A percentile compares a stretch with the other conserved stretches of the same genome.
phyloP scores from a whole-genome alignment of 2,329 filamentous ascomycete genomes.

The Trichoderma atroviride region DNA sequence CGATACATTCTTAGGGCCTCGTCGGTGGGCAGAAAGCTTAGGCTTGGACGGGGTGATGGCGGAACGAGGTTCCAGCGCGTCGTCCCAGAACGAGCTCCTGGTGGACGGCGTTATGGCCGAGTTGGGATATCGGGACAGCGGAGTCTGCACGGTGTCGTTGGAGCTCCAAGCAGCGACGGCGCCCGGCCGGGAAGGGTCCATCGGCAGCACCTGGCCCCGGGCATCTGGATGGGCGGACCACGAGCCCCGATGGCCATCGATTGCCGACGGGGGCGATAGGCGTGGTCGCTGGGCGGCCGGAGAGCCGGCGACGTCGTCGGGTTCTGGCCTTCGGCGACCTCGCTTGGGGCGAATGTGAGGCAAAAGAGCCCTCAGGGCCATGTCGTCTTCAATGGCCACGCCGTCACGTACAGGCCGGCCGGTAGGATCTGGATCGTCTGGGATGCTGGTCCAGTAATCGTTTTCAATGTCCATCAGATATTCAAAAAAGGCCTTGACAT shows the following conservation, averaged over 20 bases:
- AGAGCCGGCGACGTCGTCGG: conserved; percentile 52
- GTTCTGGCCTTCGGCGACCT: conserved; percentile 65
- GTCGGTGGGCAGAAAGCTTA: conserved; percentile 54
- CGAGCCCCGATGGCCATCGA: conserved; percentile 42
- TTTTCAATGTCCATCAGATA: conserved; percentile 79
- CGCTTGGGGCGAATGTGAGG: conserved; percentile 71
- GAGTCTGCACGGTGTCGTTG: conserved; percentile 61
- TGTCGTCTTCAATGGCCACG: conserved; percentile 82
- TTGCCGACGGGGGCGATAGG: conserved; percentile 54
- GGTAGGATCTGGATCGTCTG: conserved; percentile 63
- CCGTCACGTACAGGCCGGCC: conserved; percentile 73
- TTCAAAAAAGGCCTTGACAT: conserved; percentile 92
- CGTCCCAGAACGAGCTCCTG: conserved; percentile 57
- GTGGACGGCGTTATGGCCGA: conserved; percentile 73
- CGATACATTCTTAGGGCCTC: conserved; percentile 82
- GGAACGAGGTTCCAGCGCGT: conserved; percentile 66
- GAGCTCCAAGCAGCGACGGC: conserved; percentile 34
- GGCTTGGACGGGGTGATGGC: conserved; percentile 69
- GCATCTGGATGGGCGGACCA: conserved; percentile 52
- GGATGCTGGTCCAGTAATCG: conserved; percentile 78
- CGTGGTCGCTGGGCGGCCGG: conserved; percentile 63
- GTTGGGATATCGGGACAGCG: conserved; percentile 71
- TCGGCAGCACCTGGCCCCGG: conserved; percentile 39
- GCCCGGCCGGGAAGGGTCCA: conserved; percentile 42
- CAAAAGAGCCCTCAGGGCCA: conserved; percentile 80